Base-by-base conservation (phyloP, 352 stramenopile genomes). In the Phytopythium helicoides region DNA sequence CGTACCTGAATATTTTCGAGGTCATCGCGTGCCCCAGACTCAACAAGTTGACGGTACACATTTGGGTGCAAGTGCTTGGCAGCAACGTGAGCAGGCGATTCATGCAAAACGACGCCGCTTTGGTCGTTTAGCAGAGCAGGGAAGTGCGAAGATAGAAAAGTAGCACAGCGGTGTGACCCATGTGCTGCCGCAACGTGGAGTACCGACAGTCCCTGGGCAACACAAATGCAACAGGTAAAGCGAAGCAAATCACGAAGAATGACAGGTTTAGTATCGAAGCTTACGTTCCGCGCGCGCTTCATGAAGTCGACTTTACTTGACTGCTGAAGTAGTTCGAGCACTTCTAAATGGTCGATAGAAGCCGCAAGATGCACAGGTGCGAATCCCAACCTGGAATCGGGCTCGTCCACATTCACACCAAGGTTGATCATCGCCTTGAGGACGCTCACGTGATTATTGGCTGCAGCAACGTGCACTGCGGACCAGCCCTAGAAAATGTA, bases 31-130 rank as follows among this genome's bases (percentile, higher is more conserved):
- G 73, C 56, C 0, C 77, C 77, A 26, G 58, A 46, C 3, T 36
- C 46, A 0, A 53, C 50, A 2, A 91, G 55, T 12, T 84, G 54
- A 0, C 47, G 51, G 34, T 86, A 86, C n/a, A 87, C 44, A 10
- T 59, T 42, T 0, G 65, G 64, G 9, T 89, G 73, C 11, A 77
- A 51, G 14, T 64, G 52, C 44, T 82, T 86, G 2, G 75, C 77
- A 0, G 80, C 77, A 56, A 86, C 83, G 52, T 89, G 77, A 9
- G 62, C 66, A 40, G 80, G 65, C 33, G 63, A 86, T 53, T 91
- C 80, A 16, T 65, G 56, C 11, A 86, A 44, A n/a, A 83, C 46
- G 3, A 12, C 25, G 34, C 86, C 73, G 26, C 60, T 53, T n/a
- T 61, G 48, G 33, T 60, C 66, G 31, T 74, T 64, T 54, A 74